Conservation (phyloP, 2,329 filamentous ascomycete species). For the Cucurbitaria berberidis region DNA sequence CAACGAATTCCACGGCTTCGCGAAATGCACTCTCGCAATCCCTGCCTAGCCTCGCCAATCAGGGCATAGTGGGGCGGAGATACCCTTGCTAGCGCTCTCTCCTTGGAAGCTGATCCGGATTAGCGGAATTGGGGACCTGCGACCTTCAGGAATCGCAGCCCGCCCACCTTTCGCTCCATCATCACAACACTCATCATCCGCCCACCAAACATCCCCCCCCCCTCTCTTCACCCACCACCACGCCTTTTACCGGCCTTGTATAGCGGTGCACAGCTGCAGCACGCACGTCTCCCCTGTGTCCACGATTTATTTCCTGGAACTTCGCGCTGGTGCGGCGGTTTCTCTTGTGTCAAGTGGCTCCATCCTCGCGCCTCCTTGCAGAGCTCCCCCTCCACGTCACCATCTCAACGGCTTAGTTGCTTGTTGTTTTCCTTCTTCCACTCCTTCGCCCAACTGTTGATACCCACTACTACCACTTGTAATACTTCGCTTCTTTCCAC, state of each 20-base stretch:
- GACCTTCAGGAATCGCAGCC: not conserved
- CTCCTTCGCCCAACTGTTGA: slow-evolving; percentile 42
- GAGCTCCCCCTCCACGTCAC: slow-evolving; percentile 38
- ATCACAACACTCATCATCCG: slow-evolving; percentile 25
- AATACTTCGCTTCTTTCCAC: slow-evolving; percentile 32
- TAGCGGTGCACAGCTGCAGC: slow-evolving; percentile 36
- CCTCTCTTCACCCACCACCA: slow-evolving; percentile 19
- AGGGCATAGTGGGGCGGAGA: slow-evolving; percentile 1
- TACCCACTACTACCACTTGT: slow-evolving; percentile 41
- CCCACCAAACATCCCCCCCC: slow-evolving; percentile 12
- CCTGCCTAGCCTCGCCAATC: slow-evolving; percentile 5
- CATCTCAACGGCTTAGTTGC: slow-evolving; percentile 38
- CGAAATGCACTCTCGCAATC: slow-evolving; percentile 15
- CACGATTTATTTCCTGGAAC: slow-evolving; percentile 29
- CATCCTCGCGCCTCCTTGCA: slow-evolving; percentile 41
- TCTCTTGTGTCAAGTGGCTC: slow-evolving; percentile 32
- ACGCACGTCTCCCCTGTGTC: slow-evolving; percentile 24
- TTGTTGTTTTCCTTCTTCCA: slow-evolving; percentile 41
- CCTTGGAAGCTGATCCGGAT: not conserved
- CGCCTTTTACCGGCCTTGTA: slow-evolving; percentile 28
- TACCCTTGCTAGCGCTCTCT: slow-evolving; percentile 6
- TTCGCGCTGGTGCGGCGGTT: slow-evolving; percentile 27
- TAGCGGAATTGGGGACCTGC: not conserved
- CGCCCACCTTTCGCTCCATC: slow-evolving; percentile 21
- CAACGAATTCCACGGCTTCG: slow-evolving; percentile 23